phyloP scores from a whole-genome alignment of 306 rosid genomes.

The Cyclanthera cordifolia region DNA sequence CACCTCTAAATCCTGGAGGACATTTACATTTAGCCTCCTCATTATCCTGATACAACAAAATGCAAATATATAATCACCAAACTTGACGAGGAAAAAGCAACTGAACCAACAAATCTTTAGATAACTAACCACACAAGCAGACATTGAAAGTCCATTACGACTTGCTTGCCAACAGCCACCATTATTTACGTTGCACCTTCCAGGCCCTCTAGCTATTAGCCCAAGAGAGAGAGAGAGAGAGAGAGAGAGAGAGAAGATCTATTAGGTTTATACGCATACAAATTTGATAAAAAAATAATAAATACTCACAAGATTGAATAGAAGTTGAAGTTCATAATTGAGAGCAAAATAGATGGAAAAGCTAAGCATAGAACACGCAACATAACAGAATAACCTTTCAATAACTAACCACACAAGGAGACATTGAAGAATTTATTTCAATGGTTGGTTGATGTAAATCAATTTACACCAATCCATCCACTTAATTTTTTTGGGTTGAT shows the following conservation, averaged over 20 bases:
- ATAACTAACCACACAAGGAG: no score
- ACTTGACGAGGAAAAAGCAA: not conserved
- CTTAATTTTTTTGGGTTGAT: no score
- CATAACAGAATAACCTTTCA: no score
- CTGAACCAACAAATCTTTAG: not conserved
- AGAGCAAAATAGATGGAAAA: not conserved
- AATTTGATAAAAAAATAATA: not conserved
- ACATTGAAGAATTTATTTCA: not conserved
- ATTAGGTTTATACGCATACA: not conserved
- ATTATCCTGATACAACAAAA: constrained; percentile 47
- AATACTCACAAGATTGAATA: not conserved
- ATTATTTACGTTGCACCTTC: constrained; percentile 83
- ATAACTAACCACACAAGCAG: constrained; percentile 75
- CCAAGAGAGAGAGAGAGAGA: constrained; percentile 18
- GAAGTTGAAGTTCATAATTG: constrained; percentile 5
- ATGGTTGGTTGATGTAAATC: no score
- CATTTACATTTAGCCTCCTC: constrained; percentile 72
- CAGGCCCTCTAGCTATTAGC: constrained; percentile 85
- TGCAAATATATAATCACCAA: constrained; percentile 3
- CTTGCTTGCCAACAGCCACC: constrained; percentile 97
- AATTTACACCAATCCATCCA: no score
- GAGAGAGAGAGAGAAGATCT: constrained; percentile 11
- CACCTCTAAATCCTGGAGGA: constrained; percentile 81
- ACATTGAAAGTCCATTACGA: constrained; percentile 56
- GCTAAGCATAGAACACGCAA: not conserved